Evolutionary conservation across 352 stramenopile species (phyloP).

Genomic region (Phytophthora hybrid): DNA sequence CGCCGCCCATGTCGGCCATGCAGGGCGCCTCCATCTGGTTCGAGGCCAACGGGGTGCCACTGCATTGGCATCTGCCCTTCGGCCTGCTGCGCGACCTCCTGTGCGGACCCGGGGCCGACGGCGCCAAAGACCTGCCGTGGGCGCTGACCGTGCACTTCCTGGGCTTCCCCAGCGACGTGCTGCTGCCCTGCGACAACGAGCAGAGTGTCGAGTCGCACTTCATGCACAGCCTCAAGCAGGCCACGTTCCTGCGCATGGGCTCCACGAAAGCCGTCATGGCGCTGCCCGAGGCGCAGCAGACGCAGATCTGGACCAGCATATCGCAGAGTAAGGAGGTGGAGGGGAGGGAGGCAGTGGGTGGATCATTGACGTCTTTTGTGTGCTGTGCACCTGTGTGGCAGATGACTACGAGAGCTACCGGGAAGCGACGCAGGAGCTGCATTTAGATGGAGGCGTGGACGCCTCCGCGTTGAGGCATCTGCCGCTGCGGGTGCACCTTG

Average conservation of each 20-base stretch:
- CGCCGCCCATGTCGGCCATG: constrained; percentile 65
- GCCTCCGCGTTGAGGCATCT: constrained; percentile 53
- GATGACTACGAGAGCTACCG: constrained; percentile 67
- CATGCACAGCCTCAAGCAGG: constrained; percentile 89
- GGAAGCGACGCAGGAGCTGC: constrained; percentile 56
- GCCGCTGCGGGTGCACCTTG: constrained; percentile 71
- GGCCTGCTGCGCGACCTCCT: constrained; percentile 75
- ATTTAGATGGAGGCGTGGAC: constrained; percentile 48
- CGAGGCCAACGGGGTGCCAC: constrained; percentile 58
- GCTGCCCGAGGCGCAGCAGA: constrained; percentile 82
- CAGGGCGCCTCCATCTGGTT: constrained; percentile 78
- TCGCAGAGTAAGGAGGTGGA: constrained; percentile 54
- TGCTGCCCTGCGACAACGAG: constrained; percentile 82
- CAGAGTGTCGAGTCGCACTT: constrained; percentile 82
- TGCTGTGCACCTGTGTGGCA: constrained; percentile 14
- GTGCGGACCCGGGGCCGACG: constrained; percentile 24
- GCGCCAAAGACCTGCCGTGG: constrained; percentile 58
- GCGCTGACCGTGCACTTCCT: constrained; percentile 82
- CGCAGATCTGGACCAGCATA: constrained; percentile 83
- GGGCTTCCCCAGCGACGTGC: constrained; percentile 62
- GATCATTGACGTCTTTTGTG: too few relatives aligned
- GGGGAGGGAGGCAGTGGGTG: background rate
- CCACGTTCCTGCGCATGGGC: constrained; percentile 74
- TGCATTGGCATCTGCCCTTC: constrained; percentile 86
- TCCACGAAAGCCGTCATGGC: constrained; percentile 86